These are phyloP conservation scores for Coelastrella sp. DNA, from an alignment of 139 green algal genomes.

Conservation along the genomic window DNA sequence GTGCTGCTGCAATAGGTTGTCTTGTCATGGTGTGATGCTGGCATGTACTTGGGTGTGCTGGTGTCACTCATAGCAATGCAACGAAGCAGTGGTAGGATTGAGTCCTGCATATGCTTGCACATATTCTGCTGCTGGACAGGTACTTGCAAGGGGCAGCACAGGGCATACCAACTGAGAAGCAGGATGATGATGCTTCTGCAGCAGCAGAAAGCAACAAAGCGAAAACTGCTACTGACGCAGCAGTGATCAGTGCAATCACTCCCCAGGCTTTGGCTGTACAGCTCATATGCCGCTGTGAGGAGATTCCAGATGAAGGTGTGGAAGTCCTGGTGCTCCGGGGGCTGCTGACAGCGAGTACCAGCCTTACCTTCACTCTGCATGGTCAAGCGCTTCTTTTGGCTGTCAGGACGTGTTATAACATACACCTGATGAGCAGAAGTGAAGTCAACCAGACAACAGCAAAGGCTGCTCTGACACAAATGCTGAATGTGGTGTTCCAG, in stretches of 20 bases:
- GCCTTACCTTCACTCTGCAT: constrained; percentile 85
- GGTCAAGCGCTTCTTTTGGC: constrained; percentile 85
- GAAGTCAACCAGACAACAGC: constrained; percentile 95
- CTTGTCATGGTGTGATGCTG: too few species aligned
- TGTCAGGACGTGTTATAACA: constrained; percentile 97
- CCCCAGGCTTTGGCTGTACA: constrained; percentile 82
- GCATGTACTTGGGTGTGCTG: too few species aligned
- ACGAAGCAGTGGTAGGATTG: too few species aligned
- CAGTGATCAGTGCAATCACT: constrained; percentile 6
- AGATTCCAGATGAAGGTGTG: constrained; percentile 92
- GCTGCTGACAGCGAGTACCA: constrained; percentile 91
- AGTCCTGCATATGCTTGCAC: too few species aligned
- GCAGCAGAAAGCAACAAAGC: background rate
- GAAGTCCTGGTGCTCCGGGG: constrained; percentile 93
- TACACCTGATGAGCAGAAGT: constrained; percentile 88
- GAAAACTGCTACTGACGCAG: background rate
- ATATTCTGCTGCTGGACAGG: constrained; percentile 52
- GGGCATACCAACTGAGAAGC: constrained; percentile 27
- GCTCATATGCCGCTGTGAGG: constrained; percentile 89
- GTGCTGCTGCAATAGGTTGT: too few species aligned
- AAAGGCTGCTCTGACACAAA: constrained; percentile 97
- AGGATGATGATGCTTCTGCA: background rate
- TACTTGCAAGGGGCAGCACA: constrained; percentile 55
- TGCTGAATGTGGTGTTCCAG: constrained; percentile 97
- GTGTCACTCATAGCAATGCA: too few species aligned